Percentiles rank a stretch among this genome's conserved stretches.
phyloP scores from a whole-genome alignment of 139 green algal species.

The Chlorella sorokiniana region DNA sequence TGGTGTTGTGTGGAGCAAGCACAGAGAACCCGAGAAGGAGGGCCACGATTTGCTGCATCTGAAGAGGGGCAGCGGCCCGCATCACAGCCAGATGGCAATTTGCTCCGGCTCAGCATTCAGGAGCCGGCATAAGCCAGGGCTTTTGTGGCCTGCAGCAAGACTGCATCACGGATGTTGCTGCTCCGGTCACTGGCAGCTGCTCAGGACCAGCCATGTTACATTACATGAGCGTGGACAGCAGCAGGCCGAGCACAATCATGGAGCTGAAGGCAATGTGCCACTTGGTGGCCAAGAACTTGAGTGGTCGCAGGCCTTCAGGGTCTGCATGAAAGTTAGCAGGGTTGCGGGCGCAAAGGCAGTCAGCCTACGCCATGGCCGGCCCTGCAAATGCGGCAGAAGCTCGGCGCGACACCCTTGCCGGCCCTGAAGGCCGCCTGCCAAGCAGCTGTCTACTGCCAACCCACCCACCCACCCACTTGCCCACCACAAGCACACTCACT shows the following conservation, averaged over 20 bases:
- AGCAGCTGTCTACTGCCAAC: not conserved
- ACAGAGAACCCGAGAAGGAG: too few species aligned
- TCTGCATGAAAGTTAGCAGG: conserved; percentile 26
- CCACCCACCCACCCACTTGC: not conserved
- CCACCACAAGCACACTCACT: conserved; percentile 9
- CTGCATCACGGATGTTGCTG: too few species aligned
- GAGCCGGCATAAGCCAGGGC: too few species aligned
- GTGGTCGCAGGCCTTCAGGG: conserved; percentile 19
- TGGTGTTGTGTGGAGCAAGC: too few species aligned
- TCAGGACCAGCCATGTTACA: not conserved
- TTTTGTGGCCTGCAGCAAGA: too few species aligned
- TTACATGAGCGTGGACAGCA: conserved; percentile 43
- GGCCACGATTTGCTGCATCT: too few species aligned
- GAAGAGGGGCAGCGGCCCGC: too few species aligned
- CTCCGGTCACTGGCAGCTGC: not conserved
- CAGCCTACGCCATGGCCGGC: too few species aligned
- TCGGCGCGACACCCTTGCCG: not conserved
- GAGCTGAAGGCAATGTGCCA: conserved; percentile 49
- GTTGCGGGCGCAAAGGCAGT: too few species aligned
- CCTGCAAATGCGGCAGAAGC: too few species aligned
- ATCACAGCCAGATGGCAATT: too few species aligned
- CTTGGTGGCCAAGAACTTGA: conserved; percentile 46
- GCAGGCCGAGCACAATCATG: conserved; percentile 41
- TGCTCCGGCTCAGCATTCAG: too few species aligned
- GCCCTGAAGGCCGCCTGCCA: not conserved